Percentiles rank a stretch among this genome's conserved stretches.
phyloP scores from a whole-genome alignment of 2,329 filamentous ascomycete genomes.

The Huntiella abstrusa region DNA sequence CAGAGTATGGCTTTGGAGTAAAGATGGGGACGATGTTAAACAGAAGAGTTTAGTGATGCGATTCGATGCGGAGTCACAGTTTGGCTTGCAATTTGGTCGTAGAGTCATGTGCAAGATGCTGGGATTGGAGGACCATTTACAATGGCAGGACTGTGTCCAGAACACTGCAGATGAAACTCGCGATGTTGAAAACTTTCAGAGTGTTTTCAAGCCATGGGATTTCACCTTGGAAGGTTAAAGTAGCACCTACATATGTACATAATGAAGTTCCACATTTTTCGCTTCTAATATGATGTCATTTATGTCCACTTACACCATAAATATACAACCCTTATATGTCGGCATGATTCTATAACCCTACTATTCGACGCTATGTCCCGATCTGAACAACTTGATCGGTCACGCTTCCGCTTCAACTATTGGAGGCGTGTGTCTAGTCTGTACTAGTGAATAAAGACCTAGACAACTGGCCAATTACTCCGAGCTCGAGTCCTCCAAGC shows the following conservation, averaged over 20 bases:
- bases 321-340: not conserved
- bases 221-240: conserved; percentile 35
- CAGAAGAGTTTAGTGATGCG: conserved; percentile 52
- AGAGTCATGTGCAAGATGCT: conserved; percentile 77
- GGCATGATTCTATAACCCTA: not conserved
- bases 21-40: conserved; percentile 19
- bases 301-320: not conserved
- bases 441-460: too few species aligned
- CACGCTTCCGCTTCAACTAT: too few species aligned
- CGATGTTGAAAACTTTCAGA: conserved; percentile 64
- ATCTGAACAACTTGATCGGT: too few species aligned
- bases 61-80: conserved; percentile 51
- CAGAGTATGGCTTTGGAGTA: conserved; percentile 60
- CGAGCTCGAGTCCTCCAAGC: not conserved
- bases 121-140: conserved; percentile 53
- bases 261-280: not conserved
- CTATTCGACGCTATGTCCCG: not conserved
- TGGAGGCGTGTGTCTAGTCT: too few species aligned
- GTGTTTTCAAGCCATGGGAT: conserved; percentile 70
- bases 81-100: conserved; percentile 81
- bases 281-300: too few species aligned
- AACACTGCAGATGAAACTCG: conserved; percentile 55
- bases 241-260: not conserved
- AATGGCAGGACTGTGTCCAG: conserved; percentile 77
- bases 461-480: too few species aligned